A percentile compares a stretch with the other conserved stretches of the same genome.
phyloP scores from a whole-genome alignment of 208 protist species.

The Acanthamoeba healyi region DNA sequence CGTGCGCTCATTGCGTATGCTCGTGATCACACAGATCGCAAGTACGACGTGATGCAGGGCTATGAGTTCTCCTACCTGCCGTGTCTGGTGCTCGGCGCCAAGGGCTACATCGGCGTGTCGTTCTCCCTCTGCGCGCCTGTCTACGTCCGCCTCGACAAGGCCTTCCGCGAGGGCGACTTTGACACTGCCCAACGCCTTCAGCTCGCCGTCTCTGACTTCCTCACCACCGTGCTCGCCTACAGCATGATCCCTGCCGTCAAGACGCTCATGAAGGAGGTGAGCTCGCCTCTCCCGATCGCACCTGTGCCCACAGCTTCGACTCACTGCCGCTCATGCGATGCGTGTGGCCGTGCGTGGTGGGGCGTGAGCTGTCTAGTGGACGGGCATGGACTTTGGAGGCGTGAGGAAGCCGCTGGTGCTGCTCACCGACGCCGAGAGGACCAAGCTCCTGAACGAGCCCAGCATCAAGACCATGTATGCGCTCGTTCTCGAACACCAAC shows the following conservation, averaged over 20 bases:
- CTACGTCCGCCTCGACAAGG: conserved; percentile 6
- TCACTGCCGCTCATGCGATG: not conserved
- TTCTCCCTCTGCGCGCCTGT: conserved; percentile 19
- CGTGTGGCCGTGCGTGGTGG: not conserved
- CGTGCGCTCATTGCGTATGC: not conserved
- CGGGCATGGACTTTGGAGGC: not conserved
- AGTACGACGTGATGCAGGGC: conserved; percentile 64
- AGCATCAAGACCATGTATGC: conserved; percentile 34
- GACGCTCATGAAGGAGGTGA: conserved; percentile 3
- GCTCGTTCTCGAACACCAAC: not conserved
- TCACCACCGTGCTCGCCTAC: conserved; percentile 9
- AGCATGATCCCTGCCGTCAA: conserved; percentile 52
- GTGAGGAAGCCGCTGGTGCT: not conserved
- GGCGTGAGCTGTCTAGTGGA: not conserved
- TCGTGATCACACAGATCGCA: not conserved
- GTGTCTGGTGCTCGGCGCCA: conserved; percentile 18
- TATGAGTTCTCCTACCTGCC: conserved; percentile 54
- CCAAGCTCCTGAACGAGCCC: conserved; percentile 2
- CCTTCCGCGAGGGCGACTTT: conserved; percentile 47
- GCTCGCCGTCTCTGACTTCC: conserved; percentile 48
- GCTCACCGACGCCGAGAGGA: not conserved
- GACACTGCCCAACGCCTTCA: not conserved
- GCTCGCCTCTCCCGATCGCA: not conserved
- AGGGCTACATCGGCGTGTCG: conserved; percentile 29
- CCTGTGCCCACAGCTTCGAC: not conserved